These are phyloP conservation scores for Apiospora sp. DNA, from an alignment of 2,329 filamentous ascomycete species.

Conservation along the genomic window DNA sequence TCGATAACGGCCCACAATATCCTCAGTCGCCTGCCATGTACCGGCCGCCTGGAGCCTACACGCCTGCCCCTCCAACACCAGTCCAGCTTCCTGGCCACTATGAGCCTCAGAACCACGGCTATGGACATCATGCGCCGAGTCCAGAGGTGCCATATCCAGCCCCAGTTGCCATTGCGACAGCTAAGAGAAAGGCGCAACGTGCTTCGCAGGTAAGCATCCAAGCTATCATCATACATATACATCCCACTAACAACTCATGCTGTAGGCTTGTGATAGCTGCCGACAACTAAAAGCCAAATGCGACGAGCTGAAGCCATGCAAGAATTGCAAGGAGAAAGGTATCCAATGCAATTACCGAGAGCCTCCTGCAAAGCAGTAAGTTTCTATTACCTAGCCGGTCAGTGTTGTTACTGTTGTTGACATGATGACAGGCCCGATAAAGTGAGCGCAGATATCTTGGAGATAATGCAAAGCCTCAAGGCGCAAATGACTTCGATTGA, in stretches of 20 bases:
- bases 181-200: constrained; percentile 70
- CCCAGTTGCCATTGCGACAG: constrained; percentile 53
- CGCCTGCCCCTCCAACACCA: constrained; percentile 40
- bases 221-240: constrained; percentile 34
- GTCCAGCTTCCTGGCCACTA: constrained; percentile 41
- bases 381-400: constrained; percentile 33
- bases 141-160: constrained; percentile 40
- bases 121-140: constrained; percentile 44
- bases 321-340: constrained; percentile 87
- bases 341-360: constrained; percentile 89
- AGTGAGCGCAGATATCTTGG: constrained; percentile 66
- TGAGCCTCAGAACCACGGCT: constrained; percentile 47
- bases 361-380: constrained; percentile 89
- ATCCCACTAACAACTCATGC: neutral
- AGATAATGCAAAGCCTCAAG: constrained; percentile 53
- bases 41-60: constrained; percentile 35
- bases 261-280: constrained; percentile 88
- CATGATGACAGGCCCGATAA: constrained; percentile 60
- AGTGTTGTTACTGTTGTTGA: neutral
- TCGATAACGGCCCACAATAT: constrained; percentile 56
- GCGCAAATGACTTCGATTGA: neutral
- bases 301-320: constrained; percentile 84
- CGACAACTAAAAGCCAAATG: constrained; percentile 90
- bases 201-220: constrained; percentile 64
- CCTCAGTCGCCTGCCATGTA: constrained; percentile 51